Conservation (phyloP, 2,329 filamentous ascomycete species). For the Drechslerella coelobrocha region DNA sequence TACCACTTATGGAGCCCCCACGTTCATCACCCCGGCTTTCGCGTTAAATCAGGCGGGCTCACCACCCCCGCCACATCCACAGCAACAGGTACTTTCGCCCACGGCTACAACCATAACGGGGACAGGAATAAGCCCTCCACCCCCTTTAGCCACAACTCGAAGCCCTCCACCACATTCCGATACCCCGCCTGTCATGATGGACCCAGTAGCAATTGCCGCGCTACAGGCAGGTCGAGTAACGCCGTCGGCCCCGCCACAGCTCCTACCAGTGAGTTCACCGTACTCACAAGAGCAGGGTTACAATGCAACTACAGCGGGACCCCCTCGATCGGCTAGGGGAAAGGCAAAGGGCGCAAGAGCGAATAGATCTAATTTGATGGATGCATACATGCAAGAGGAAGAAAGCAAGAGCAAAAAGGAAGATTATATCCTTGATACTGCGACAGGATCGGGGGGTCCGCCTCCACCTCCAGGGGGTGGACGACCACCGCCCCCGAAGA, state of each 20-base stretch:
- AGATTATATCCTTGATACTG: slow-evolving; percentile 54
- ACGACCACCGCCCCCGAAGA: slow-evolving; percentile 51
- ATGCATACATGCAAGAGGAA: slow-evolving; percentile 61
- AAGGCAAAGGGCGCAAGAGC: slow-evolving; percentile 23
- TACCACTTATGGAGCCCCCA: slow-evolving; percentile 53
- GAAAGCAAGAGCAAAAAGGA: slow-evolving; percentile 60
- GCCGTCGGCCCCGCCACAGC: slow-evolving; percentile 25
- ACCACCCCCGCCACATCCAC: slow-evolving; percentile 15
- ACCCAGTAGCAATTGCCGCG: slow-evolving; percentile 40
- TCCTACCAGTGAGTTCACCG: slow-evolving; percentile 43
- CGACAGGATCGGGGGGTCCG: slow-evolving; percentile 27
- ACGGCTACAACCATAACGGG: not conserved
- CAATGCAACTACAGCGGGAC: slow-evolving; percentile 54
- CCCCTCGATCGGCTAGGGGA: slow-evolving; percentile 50
- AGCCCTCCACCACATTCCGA: slow-evolving; percentile 26
- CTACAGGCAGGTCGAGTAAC: slow-evolving; percentile 31
- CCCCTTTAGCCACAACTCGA: slow-evolving; percentile 6
- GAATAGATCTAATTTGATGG: slow-evolving; percentile 55
- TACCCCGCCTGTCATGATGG: slow-evolving; percentile 47
- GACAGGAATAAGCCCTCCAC: slow-evolving; percentile 27
- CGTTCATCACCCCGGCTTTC: slow-evolving; percentile 59
- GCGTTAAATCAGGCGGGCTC: slow-evolving; percentile 52
- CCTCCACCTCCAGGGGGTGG: slow-evolving; percentile 50
- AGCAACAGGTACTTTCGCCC: slow-evolving; percentile 20
- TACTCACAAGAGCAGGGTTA: slow-evolving; percentile 34